Conservation (phyloP, 2,329 filamentous ascomycete genomes). For the Xylariaceae sp. region DNA sequence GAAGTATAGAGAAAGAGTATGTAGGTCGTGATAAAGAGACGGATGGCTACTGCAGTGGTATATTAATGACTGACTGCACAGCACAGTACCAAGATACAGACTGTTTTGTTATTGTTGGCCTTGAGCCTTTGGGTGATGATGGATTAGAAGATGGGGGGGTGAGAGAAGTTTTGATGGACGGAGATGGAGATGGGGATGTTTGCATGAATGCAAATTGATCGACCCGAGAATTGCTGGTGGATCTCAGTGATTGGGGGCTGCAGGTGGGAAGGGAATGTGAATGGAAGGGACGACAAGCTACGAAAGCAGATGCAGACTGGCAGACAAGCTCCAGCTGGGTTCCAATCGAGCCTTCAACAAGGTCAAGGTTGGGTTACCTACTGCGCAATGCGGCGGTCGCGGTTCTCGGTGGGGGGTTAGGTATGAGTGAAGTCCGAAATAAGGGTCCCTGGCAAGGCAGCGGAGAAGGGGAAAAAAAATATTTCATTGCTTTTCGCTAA, state of each 20-base stretch:
- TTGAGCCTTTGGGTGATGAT: slow-evolving; percentile 24
- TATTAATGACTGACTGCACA: neutral
- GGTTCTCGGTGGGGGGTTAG: slow-evolving; percentile 3
- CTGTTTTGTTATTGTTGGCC: slow-evolving; percentile 17
- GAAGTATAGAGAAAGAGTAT: slow-evolving; percentile 6
- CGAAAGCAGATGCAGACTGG: neutral
- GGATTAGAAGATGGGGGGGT: slow-evolving; percentile 8
- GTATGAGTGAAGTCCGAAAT: neutral
- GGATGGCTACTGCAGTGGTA: slow-evolving; percentile 2
- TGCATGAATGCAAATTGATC: slow-evolving; percentile 25
- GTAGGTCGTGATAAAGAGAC: slow-evolving; percentile 16
- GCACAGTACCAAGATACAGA: slow-evolving; percentile 10
- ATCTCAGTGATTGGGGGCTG: too few relatives aligned
- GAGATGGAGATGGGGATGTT: slow-evolving; percentile 31
- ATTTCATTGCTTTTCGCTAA: slow-evolving; percentile 15
- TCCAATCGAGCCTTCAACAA: neutral
- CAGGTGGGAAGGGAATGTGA: too few relatives aligned
- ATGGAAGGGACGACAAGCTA: too few relatives aligned
- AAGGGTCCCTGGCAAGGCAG: neutral
- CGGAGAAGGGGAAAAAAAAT: slow-evolving; percentile 21
- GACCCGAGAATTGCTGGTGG: neutral
- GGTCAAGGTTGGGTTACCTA: too few relatives aligned
- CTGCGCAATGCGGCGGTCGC: neutral
- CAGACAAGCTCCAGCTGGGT: neutral
- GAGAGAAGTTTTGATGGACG: slow-evolving; percentile 18